These are phyloP conservation scores for Boletus pseudo-olivaceus DNA, from an alignment of 768 basidiomycete species.

Conservation along the genomic window DNA sequence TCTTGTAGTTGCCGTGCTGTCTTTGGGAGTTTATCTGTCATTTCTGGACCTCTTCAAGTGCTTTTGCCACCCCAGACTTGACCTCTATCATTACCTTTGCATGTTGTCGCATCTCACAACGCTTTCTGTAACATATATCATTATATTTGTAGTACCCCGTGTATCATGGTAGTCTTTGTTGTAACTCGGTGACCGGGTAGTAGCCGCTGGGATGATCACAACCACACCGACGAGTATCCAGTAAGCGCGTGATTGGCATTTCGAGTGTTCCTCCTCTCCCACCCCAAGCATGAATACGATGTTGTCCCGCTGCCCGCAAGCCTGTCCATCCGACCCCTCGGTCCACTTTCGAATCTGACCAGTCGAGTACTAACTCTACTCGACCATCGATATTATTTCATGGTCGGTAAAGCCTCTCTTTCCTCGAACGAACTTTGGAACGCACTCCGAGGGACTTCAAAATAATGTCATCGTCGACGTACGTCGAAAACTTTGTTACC, in stretches of 20 bases:
- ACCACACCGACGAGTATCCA: too few relatives aligned
- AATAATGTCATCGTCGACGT: constrained; percentile 5
- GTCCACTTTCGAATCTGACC: constrained; percentile 2
- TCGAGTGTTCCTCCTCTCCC: neutral
- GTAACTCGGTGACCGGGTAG: neutral
- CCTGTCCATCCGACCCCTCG: neutral
- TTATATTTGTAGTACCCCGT: neutral
- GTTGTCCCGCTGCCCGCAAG: neutral
- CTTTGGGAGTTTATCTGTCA: neutral
- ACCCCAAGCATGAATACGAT: neutral
- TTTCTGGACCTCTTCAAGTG: neutral
- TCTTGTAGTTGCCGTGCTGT: neutral
- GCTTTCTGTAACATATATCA: neutral
- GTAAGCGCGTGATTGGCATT: too few relatives aligned
- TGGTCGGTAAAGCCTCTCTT: neutral
- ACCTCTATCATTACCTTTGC: neutral
- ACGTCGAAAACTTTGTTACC: neutral
- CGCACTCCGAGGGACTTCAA: neutral
- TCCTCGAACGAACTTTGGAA: neutral
- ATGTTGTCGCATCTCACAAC: neutral
- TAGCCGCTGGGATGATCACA: too few relatives aligned
- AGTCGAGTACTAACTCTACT: neutral
- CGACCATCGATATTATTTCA: neutral
- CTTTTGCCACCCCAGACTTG: neutral
- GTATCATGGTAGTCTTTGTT: neutral